Conservation (phyloP, 1,284 basidiomycete genomes). For the Puccinia hordei region DNA sequence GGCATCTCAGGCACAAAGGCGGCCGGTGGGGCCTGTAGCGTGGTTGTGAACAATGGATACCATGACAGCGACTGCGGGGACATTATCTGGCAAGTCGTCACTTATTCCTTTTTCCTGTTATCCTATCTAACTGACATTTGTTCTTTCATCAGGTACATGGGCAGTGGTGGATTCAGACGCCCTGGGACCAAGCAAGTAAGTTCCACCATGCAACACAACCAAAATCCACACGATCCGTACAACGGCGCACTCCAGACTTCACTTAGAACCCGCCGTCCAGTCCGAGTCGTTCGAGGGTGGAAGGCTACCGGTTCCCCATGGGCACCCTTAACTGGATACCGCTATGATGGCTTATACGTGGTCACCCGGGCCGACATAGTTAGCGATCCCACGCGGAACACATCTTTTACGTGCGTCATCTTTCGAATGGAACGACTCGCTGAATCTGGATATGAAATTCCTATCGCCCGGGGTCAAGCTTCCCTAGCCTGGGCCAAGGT, state of each 20-base stretch:
- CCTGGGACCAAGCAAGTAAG: conserved; percentile 11
- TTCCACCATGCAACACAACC: neutral
- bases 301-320: conserved; percentile 69
- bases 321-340: conserved; percentile 64
- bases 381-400: neutral
- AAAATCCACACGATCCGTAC: neutral
- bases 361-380: conserved; percentile 62
- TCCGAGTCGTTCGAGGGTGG: conserved; percentile 78
- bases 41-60: conserved; percentile 76
- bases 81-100: conserved; percentile 71
- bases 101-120: neutral
- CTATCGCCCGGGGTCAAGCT: neutral
- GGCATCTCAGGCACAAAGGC: conserved; percentile 52
- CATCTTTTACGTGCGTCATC: neutral
- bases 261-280: conserved; percentile 69
- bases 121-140: neutral
- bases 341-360: conserved; percentile 78
- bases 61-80: conserved; percentile 79
- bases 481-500: no score
- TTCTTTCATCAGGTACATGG: conserved; percentile 27
- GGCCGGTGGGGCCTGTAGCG: conserved; percentile 70
- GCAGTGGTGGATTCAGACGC: conserved; percentile 8
- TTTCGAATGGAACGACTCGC: conserved; percentile 27
- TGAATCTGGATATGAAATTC: neutral
- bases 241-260: conserved; percentile 61